Evolutionary conservation across 2,329 filamentous ascomycete genomes (phyloP).

Genomic region (Samsoniella hepiali): DNA sequence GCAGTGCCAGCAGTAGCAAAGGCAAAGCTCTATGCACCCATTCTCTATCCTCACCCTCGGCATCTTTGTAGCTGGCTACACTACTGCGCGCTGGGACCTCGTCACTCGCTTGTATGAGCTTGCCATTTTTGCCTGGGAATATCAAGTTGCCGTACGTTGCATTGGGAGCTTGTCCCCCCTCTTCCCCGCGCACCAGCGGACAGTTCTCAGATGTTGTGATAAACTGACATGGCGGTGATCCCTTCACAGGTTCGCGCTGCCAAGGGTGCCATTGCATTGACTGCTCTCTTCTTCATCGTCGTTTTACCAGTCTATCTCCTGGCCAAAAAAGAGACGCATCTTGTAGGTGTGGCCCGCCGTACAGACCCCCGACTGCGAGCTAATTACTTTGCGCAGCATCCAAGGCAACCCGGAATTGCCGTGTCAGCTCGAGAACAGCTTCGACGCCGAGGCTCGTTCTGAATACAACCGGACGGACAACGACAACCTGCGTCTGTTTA

Average conservation of each 20-base stretch:
- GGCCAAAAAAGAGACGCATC: conserved; percentile 71
- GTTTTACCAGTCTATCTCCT: conserved; percentile 81
- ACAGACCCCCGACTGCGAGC: conserved; percentile 16
- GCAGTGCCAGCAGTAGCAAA: conserved; percentile 36
- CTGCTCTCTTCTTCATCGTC: conserved; percentile 78
- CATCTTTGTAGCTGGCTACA: conserved; percentile 99
- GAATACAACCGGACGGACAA: conserved; percentile 30
- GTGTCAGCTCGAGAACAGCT: conserved; percentile 96
- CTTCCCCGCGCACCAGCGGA: neutral
- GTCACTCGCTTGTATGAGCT: conserved; percentile 96
- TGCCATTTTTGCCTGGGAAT: conserved; percentile 94
- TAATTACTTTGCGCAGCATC: conserved; percentile 59
- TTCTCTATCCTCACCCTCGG: conserved; percentile 93
- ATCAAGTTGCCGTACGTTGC: conserved; percentile 84
- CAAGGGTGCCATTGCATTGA: conserved; percentile 80
- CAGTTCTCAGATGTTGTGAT: neutral
- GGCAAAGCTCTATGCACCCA: conserved; percentile 79
- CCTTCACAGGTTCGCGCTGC: conserved; percentile 68
- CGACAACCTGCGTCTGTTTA: conserved; percentile 22
- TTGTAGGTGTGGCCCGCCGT: conserved; percentile 56
- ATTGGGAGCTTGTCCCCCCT: neutral
- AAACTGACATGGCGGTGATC: conserved; percentile 6
- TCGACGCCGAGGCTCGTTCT: conserved; percentile 91
- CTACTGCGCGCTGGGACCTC: conserved; percentile 97
- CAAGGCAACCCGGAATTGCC: conserved; percentile 70